These are phyloP conservation scores for Apostasia shenzhenica DNA, from an alignment of 106 monocot species.

Conservation along the genomic window DNA sequence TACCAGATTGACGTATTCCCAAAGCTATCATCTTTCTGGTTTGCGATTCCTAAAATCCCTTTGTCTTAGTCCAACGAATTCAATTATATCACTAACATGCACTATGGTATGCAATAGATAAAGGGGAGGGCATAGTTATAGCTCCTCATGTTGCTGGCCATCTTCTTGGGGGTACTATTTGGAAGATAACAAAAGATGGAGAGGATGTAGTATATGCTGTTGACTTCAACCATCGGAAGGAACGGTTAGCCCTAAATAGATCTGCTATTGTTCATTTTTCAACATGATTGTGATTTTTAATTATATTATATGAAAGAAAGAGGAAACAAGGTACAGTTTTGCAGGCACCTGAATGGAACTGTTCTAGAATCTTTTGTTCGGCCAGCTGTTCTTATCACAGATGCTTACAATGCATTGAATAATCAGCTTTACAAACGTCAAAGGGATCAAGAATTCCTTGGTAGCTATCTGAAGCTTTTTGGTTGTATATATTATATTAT, in stretches of 20 bases:
- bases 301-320: constrained; percentile 1
- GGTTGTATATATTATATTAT: background rate
- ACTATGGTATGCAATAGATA: constrained; percentile 39
- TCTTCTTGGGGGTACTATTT: constrained; percentile 94
- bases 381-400: constrained; percentile 97
- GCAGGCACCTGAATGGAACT: constrained; percentile 96
- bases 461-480: constrained; percentile 26
- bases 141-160: constrained; percentile 96
- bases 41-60: constrained; percentile 12
- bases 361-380: constrained; percentile 96
- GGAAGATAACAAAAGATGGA: constrained; percentile 99
- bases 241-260: constrained; percentile 33
- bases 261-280: background rate
- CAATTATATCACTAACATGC: background rate
- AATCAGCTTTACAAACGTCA: constrained; percentile 85
- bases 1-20: constrained; percentile 91
- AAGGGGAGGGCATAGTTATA: constrained; percentile 98
- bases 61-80: constrained; percentile 1
- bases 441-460: constrained; percentile 89
- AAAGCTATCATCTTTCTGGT: constrained; percentile 89
- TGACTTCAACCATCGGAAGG: constrained; percentile 98
- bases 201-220: constrained; percentile 99
- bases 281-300: background rate
- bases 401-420: constrained; percentile 95
- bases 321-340: constrained; percentile 15